Evolutionary conservation across 2,329 filamentous ascomycete genomes (phyloP).

Genomic region (Stemphylium lycopersici): DNA sequence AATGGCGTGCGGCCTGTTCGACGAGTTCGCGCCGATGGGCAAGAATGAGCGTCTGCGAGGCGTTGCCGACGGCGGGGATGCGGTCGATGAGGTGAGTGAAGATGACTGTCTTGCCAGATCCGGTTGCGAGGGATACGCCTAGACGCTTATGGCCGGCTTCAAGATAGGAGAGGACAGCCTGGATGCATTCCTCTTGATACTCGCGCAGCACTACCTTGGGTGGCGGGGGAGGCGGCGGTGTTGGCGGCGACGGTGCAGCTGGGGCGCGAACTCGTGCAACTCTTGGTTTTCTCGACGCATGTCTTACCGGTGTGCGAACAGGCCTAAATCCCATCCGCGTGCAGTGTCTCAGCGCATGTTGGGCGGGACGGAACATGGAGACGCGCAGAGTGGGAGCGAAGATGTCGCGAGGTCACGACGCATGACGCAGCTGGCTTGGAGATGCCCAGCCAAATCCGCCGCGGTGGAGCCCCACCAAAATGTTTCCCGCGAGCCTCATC

Average conservation of each 20-base stretch:
- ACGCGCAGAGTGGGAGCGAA: conserved; percentile 24
- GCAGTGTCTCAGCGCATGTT: conserved; percentile 39
- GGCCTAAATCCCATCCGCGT: conserved; percentile 17
- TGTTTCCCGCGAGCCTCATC: conserved; percentile 3
- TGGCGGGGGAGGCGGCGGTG: conserved; percentile 19
- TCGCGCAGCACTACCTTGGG: conserved; percentile 69
- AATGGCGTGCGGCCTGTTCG: conserved; percentile 90
- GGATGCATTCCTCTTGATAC: conserved; percentile 92
- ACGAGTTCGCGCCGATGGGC: conserved; percentile 93
- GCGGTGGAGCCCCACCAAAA: conserved; percentile 11
- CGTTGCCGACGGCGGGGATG: conserved; percentile 63
- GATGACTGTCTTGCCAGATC: conserved; percentile 91
- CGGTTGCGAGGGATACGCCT: conserved; percentile 85
- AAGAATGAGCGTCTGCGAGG: conserved; percentile 83
- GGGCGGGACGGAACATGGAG: too few relatives aligned
- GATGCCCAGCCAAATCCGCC: not conserved
- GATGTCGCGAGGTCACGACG: conserved; percentile 30
- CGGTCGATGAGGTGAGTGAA: conserved; percentile 94
- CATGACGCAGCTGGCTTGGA: conserved; percentile 14
- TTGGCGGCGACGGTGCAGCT: conserved; percentile 10
- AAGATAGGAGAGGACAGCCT: conserved; percentile 74
- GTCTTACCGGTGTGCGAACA: conserved; percentile 14
- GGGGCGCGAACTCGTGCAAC: not conserved
- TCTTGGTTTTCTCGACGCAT: conserved; percentile 23
- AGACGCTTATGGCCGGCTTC: conserved; percentile 75